Conservation (phyloP, 495 filamentous ascomycete species). For the Darksidea phi region DNA sequence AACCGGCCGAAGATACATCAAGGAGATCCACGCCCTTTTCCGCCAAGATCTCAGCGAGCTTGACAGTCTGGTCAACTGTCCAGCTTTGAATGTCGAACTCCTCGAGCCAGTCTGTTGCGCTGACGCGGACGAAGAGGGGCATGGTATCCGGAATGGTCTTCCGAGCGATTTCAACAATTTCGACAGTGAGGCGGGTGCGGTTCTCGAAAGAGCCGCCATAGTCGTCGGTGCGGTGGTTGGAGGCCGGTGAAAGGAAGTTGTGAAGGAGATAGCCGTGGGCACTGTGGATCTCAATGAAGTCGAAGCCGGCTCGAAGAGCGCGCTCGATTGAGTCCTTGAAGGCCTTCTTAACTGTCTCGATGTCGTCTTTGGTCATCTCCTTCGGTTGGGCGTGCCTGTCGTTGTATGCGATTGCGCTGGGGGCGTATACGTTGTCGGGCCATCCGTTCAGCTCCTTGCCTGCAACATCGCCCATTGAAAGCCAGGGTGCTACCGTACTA, state of each 20-base stretch:
- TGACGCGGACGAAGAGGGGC: conserved; percentile 69
- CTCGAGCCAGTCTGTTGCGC: conserved; percentile 71
- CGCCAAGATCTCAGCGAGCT: conserved; percentile 63
- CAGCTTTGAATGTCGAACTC: conserved; percentile 58
- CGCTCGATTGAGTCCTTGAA: conserved; percentile 61
- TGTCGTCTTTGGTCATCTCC: conserved; percentile 60
- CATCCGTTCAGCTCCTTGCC: conserved; percentile 57
- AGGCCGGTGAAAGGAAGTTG: conserved; percentile 42
- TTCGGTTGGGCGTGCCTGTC: conserved; percentile 51
- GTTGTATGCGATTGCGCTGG: conserved; percentile 53
- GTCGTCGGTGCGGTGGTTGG: conserved; percentile 45
- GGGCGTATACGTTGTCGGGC: conserved; percentile 64
- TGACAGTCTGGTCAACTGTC: conserved; percentile 61
- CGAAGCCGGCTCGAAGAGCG: conserved; percentile 66
- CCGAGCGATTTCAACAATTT: conserved; percentile 56
- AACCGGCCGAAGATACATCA: conserved; percentile 71
- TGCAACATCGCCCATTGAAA: conserved; percentile 48
- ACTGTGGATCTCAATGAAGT: conserved; percentile 54
- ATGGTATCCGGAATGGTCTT: conserved; percentile 56
- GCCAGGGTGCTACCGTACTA: conserved; percentile 62
- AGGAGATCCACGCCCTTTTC: conserved; percentile 69
- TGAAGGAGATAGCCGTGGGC: conserved; percentile 46
- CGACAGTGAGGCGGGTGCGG: conserved; percentile 51
- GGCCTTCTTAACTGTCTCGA: conserved; percentile 59
- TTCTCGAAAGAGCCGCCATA: conserved; percentile 56